These are phyloP conservation scores for Hypholoma fasciculare DNA, from an alignment of 768 basidiomycete genomes.

Conservation along the genomic window DNA sequence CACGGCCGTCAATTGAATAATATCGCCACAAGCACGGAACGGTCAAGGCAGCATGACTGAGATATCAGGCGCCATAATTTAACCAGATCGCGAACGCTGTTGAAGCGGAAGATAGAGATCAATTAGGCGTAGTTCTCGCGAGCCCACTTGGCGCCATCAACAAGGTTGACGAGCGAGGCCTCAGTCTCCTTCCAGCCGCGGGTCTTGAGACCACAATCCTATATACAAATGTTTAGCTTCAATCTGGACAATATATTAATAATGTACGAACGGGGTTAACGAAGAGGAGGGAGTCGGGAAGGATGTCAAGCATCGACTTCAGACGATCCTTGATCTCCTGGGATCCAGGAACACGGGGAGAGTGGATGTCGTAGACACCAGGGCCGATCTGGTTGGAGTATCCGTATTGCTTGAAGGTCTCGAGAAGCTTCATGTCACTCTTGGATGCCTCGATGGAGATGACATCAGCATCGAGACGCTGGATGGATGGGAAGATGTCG, in stretches of 20 bases:
- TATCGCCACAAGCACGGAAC: conserved; percentile 51
- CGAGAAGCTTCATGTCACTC: conserved; percentile 96
- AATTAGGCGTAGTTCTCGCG: conserved; percentile 74
- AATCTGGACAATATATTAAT: neutral
- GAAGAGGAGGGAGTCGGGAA: conserved; percentile 80
- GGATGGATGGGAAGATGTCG: conserved; percentile 97
- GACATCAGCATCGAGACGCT: conserved; percentile 96
- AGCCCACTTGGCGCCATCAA: conserved; percentile 92
- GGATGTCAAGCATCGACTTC: conserved; percentile 77
- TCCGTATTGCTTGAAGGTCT: conserved; percentile 91
- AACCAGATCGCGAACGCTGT: conserved; percentile 81
- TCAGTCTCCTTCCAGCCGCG: conserved; percentile 99
- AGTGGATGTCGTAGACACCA: conserved; percentile 99
- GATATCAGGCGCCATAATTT: conserved; percentile 42
- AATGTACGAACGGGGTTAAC: conserved; percentile 74
- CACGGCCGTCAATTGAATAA: conserved; percentile 17
- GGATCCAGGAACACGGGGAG: conserved; percentile 92
- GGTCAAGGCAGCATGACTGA: conserved; percentile 43
- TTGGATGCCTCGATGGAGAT: conserved; percentile 99
- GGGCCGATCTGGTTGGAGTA: conserved; percentile 98
- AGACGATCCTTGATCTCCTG: conserved; percentile 96
- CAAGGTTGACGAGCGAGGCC: conserved; percentile 83
- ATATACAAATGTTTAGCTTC: conserved; percentile 7
- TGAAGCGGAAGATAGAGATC: conserved; percentile 70
- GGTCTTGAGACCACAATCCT: conserved; percentile 98